These are phyloP conservation scores for Aspergillus fischeri DNA, from an alignment of 2,329 filamentous ascomycete species.

Conservation along the genomic window DNA sequence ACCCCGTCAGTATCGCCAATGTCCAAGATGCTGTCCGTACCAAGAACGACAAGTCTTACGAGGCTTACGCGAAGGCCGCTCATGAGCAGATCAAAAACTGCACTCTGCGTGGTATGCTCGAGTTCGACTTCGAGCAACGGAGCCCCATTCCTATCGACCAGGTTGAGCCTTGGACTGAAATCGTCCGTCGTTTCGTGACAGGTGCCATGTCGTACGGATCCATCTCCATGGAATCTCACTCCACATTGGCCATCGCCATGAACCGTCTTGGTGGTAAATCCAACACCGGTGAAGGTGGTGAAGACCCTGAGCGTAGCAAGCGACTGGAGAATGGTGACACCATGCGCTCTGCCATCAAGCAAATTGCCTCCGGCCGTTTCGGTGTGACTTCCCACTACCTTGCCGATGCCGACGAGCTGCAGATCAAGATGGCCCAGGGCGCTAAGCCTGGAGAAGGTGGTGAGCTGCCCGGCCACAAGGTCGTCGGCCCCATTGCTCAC, in stretches of 20 bases:
- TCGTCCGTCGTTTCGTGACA: slow-evolving; percentile 92
- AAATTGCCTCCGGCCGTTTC: slow-evolving; percentile 92
- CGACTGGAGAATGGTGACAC: slow-evolving; percentile 87
- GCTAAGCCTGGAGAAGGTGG: slow-evolving; percentile 97
- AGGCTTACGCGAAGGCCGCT: slow-evolving; percentile 87
- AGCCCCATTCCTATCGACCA: slow-evolving; percentile 88
- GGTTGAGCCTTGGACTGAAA: slow-evolving; percentile 97
- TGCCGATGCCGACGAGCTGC: slow-evolving; percentile 89
- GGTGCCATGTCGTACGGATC: slow-evolving; percentile 98
- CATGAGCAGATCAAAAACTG: slow-evolving; percentile 97
- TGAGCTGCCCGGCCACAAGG: slow-evolving; percentile 95
- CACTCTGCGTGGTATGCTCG: slow-evolving; percentile 86
- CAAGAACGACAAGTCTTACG: slow-evolving; percentile 98
- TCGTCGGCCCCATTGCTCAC: slow-evolving; percentile 86
- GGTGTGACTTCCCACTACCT: slow-evolving; percentile 94
- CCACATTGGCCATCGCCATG: slow-evolving; percentile 92
- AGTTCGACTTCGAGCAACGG: slow-evolving; percentile 90
- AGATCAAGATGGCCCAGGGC: slow-evolving; percentile 99
- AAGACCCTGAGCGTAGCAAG: slow-evolving; percentile 86
- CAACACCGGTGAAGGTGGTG: slow-evolving; percentile 95
- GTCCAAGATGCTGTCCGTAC: slow-evolving; percentile 93
- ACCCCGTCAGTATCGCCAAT: slow-evolving; percentile 90
- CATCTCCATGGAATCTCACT: slow-evolving; percentile 98
- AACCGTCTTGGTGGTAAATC: slow-evolving; percentile 95
- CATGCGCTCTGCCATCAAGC: slow-evolving; percentile 96